A percentile compares a stretch with the other conserved stretches of the same genome.
Conservation (phyloP, 768 basidiomycete species). For the Clavulina sp. region DNA sequence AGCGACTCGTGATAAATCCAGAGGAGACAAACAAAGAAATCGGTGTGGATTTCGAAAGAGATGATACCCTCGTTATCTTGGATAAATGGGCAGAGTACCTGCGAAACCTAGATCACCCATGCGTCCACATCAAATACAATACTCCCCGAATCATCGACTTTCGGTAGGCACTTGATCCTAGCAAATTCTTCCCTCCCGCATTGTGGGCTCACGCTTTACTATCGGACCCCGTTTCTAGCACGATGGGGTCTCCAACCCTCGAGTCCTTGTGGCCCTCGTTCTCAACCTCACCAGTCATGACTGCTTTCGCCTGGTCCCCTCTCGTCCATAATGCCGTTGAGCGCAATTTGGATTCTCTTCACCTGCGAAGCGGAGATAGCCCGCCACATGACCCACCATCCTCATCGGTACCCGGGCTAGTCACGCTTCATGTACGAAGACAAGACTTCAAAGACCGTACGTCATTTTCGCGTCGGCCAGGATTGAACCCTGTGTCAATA, state of each 20-base stretch:
- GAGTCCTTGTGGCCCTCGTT: constrained; percentile 31
- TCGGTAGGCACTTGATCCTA: constrained; percentile 23
- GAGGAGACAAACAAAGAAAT: constrained; percentile 15
- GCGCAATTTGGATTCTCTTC: neutral
- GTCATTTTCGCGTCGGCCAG: too few relatives aligned
- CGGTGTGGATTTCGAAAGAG: constrained; percentile 13
- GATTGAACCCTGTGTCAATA: too few relatives aligned
- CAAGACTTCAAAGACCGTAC: too few relatives aligned
- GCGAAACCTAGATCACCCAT: constrained; percentile 26
- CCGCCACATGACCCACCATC: too few relatives aligned
- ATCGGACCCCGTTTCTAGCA: too few relatives aligned
- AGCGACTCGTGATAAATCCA: constrained; percentile 20
- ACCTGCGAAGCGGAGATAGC: too few relatives aligned
- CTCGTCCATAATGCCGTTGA: constrained; percentile 5
- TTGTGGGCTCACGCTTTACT: constrained; percentile 11
- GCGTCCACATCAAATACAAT: constrained; percentile 26
- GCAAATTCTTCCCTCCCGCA: neutral
- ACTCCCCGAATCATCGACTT: constrained; percentile 30
- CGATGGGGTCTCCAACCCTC: constrained; percentile 19
- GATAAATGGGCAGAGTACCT: constrained; percentile 32
- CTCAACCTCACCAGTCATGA: constrained; percentile 26
- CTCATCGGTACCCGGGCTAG: too few relatives aligned
- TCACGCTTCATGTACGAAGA: too few relatives aligned
- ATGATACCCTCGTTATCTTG: constrained; percentile 23
- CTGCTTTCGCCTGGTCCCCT: constrained; percentile 12